Base-by-base conservation (phyloP, 441 rosid genomes). In the Gossypium trilobum region DNA sequence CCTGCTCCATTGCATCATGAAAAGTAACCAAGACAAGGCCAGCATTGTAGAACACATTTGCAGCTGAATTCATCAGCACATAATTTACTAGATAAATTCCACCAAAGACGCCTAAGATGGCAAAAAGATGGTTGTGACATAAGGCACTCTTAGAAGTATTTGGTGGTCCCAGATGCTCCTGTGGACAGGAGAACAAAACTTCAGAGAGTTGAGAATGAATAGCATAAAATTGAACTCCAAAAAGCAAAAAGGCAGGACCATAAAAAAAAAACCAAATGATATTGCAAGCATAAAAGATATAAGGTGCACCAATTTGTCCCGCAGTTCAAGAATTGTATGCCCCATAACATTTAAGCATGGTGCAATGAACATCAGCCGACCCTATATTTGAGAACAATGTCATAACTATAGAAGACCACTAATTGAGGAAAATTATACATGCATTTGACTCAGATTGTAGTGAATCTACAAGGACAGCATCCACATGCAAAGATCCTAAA, bases 1-100 rank as follows among this genome's bases (percentile, higher is more conserved):
- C 99, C 99, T 88, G 99, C 72, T 95, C 99, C 87, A 90, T 73
- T 1, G 90, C 97, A 84, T 95, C 99, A 44, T 93, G 90, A 79
- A 93, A 90, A 72, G 96, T 95, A 79, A 87, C 83, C 80, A 91
- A 79, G 68, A 86, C 87, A 75, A 86, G 87, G 80, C 95, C 97
- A 9, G 89, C 80, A 77, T 84, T 84, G 83, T 91, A 78, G 88
- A 92, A 91, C 69, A 90, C 89, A 77, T 80, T 89, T 58, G 98
- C 95, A 29, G 98, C 92, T 42, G 97, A 83, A 74, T 77, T 90
- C 92, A 93, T 85, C 75, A 93, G 89, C 76, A 87, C 87, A 73
- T 81, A 89, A 81, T 86, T 90, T 74, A 85, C 95, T 82, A 93
- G 75, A 80, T 76, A 84, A 80, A 90, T 82, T 76, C 92, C 88